Conservation (phyloP, 2,329 filamentous ascomycete species). For the Penicillium sp. region DNA sequence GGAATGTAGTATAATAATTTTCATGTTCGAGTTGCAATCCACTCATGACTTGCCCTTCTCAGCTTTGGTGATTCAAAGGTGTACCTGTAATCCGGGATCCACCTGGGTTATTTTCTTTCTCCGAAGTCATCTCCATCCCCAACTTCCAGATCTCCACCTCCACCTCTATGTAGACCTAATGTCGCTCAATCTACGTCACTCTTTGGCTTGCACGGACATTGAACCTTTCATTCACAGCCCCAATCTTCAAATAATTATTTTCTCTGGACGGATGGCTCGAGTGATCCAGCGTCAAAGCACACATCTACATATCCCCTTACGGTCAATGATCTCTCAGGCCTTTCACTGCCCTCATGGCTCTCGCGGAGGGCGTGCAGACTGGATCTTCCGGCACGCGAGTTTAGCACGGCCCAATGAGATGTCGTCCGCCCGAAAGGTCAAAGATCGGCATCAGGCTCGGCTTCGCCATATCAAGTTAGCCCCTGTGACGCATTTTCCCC, state of each 20-base stretch:
- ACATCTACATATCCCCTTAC: background rate
- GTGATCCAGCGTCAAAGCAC: background rate
- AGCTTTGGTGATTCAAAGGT: background rate
- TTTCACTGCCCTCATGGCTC: background rate
- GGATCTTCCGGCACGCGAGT: constrained; percentile 18
- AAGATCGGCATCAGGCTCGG: constrained; percentile 12
- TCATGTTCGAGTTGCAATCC: background rate
- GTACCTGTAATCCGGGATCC: background rate
- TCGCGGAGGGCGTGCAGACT: background rate
- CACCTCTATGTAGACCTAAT: background rate
- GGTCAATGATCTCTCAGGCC: background rate
- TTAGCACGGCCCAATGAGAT: constrained; percentile 5
- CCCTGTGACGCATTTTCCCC: background rate
- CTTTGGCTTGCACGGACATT: background rate
- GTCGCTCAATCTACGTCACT: background rate
- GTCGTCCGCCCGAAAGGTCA: constrained; percentile 1
- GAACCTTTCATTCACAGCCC: background rate
- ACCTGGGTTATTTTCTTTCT: background rate
- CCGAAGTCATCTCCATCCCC: background rate
- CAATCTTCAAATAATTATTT: background rate
- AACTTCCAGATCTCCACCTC: background rate
- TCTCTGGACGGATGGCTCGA: background rate
- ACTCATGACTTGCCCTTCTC: constrained; percentile 14
- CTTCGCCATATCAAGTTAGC: constrained; percentile 26
- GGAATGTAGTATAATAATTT: no score